Percentiles rank a stretch among this genome's conserved stretches.
Evolutionary conservation across 495 filamentous ascomycete genomes (phyloP).

Genomic region (Chaetomium cochliodes): DNA sequence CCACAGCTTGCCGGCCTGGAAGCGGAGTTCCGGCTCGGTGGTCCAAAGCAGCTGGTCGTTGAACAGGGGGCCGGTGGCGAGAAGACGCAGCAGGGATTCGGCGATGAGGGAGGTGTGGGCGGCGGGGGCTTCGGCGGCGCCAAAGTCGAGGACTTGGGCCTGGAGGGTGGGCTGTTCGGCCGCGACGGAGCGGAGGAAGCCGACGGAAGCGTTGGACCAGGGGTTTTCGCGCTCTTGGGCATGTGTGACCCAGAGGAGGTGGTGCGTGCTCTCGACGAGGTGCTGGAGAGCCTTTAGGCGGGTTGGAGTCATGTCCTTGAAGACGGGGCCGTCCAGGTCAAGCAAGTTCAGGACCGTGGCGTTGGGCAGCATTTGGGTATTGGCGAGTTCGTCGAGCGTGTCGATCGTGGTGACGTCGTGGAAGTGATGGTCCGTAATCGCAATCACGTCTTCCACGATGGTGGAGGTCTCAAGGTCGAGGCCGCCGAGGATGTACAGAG

Average conservation of each 20-base stretch:
- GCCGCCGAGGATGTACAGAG: background rate
- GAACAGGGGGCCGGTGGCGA: background rate
- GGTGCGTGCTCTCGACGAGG: background rate
- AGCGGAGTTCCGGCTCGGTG: background rate
- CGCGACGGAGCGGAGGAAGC: background rate
- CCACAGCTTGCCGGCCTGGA: background rate
- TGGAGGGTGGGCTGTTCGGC: background rate
- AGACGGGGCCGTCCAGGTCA: background rate
- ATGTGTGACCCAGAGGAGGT: background rate
- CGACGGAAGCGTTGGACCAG: background rate
- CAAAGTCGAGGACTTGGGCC: background rate
- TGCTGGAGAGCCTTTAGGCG: background rate
- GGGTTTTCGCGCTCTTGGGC: background rate
- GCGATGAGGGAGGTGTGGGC: background rate
- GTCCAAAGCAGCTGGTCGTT: background rate
- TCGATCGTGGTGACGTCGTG: background rate
- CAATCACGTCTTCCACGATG: background rate
- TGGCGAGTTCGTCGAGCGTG: background rate
- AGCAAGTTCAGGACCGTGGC: constrained; percentile 2
- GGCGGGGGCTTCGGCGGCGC: background rate
- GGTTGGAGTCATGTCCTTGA: background rate
- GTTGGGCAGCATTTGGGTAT: background rate
- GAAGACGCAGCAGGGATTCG: background rate
- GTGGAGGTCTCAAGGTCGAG: background rate
- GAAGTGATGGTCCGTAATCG: background rate